These are phyloP conservation scores for Fusarium nisikadoi DNA, from an alignment of 2,329 filamentous ascomycete species.

Conservation along the genomic window DNA sequence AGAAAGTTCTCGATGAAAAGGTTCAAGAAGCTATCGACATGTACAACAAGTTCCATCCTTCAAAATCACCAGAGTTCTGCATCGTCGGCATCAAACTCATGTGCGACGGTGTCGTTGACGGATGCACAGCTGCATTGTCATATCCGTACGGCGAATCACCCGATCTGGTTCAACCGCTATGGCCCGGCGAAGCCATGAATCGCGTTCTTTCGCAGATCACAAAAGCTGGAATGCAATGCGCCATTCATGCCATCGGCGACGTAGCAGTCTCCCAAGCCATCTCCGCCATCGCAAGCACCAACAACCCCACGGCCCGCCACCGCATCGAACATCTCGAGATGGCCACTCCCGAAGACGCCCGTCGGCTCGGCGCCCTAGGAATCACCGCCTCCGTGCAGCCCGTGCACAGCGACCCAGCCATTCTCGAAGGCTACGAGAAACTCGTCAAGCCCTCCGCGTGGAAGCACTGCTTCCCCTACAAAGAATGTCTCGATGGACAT, in stretches of 20 bases:
- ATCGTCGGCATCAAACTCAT: constrained; percentile 73
- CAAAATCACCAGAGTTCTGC: constrained; percentile 44
- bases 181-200: constrained; percentile 61
- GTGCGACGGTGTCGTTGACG: constrained; percentile 72
- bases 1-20: constrained; percentile 50
- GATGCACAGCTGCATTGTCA: constrained; percentile 69
- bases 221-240: constrained; percentile 66
- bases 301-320: constrained; percentile 61
- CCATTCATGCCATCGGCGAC: constrained; percentile 74
- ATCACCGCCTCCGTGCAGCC: constrained; percentile 70
- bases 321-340: constrained; percentile 75
- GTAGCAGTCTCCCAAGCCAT: constrained; percentile 67
- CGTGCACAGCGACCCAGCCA: constrained; percentile 69
- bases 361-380: constrained; percentile 65
- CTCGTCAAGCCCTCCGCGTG: constrained; percentile 66
- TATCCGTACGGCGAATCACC: constrained; percentile 66
- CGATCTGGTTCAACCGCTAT: constrained; percentile 61
- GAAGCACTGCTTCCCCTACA: constrained; percentile 70
- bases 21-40: constrained; percentile 58
- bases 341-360: constrained; percentile 63
- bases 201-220: constrained; percentile 66
- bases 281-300: constrained; percentile 61
- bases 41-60: constrained; percentile 42
- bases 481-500: constrained; percentile 66
- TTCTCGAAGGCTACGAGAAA: constrained; percentile 68